Conservation (phyloP, 352 stramenopile species). For the Phytophthora ramorum region DNA sequence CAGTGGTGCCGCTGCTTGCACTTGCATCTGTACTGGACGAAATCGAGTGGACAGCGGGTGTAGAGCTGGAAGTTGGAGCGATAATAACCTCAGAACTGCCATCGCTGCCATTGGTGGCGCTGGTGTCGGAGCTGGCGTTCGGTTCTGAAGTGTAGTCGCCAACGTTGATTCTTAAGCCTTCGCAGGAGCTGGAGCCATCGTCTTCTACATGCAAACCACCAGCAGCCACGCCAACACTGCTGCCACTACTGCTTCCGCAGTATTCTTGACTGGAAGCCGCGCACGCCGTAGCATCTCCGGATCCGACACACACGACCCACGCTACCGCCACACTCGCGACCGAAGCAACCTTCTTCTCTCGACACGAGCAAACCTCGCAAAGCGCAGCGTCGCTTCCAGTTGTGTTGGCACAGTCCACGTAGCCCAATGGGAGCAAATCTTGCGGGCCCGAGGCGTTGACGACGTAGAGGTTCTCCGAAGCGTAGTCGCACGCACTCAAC, state of each 20-base stretch:
- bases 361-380: constrained; percentile 45
- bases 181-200: constrained; percentile 10
- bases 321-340: constrained; percentile 25
- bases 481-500: constrained; percentile 30
- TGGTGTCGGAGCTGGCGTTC: constrained; percentile 1
- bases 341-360: constrained; percentile 39
- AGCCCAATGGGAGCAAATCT: constrained; percentile 40
- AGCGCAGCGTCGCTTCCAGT: constrained; percentile 3
- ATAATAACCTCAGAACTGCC: neutral
- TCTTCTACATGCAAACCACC: neutral
- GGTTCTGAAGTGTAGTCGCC: constrained; percentile 18
- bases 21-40: neutral
- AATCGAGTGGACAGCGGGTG: neutral
- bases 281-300: constrained; percentile 25
- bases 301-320: constrained; percentile 40
- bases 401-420: constrained; percentile 37
- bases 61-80: neutral
- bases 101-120: constrained; percentile 16
- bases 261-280: constrained; percentile 12
- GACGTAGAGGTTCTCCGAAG: constrained; percentile 40
- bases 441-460: constrained; percentile 28
- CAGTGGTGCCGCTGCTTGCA: too few species aligned
- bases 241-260: constrained; percentile 8
- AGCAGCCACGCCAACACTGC: neutral
- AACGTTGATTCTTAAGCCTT: constrained; percentile 4